phyloP scores from a whole-genome alignment of 2,329 filamentous ascomycete species.

The Exophiala oligosperma region DNA sequence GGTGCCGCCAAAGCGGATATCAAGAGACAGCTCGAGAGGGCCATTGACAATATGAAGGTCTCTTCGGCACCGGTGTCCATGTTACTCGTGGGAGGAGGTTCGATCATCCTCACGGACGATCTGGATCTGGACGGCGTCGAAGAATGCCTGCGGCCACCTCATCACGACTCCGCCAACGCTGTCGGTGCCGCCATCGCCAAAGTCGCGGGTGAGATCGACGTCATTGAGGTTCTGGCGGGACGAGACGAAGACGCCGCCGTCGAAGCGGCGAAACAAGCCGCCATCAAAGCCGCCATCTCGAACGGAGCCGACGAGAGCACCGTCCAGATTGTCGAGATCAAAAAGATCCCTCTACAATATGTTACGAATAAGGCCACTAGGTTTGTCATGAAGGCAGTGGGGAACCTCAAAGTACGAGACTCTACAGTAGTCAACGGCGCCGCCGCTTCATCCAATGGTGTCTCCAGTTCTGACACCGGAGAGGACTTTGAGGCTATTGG shows the following conservation, averaged over 20 bases:
- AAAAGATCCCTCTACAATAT: conserved; percentile 32
- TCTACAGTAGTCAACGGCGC: too few species aligned
- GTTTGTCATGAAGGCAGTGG: conserved; percentile 40
- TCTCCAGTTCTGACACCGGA: conserved; percentile 20
- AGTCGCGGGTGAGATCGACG: conserved; percentile 54
- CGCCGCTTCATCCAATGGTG: too few species aligned
- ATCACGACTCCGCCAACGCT: conserved; percentile 58
- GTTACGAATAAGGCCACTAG: conserved; percentile 36
- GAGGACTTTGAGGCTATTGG: conserved; percentile 25
- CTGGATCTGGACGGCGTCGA: conserved; percentile 50
- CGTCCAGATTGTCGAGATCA: conserved; percentile 36
- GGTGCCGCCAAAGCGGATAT: conserved; percentile 41
- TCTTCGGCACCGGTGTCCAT: conserved; percentile 52
- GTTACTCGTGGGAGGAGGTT: conserved; percentile 60
- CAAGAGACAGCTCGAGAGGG: conserved; percentile 50
- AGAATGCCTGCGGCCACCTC: conserved; percentile 52
- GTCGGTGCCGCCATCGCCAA: conserved; percentile 62
- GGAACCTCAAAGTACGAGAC: conserved; percentile 35
- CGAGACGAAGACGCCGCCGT: conserved; percentile 27
- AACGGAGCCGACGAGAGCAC: conserved; percentile 18
- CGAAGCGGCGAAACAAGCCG: conserved; percentile 27
- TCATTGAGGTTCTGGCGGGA: conserved; percentile 43
- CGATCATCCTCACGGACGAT: conserved; percentile 51
- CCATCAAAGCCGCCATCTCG: conserved; percentile 23
- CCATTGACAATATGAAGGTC: conserved; percentile 58